Conservation (phyloP, 176 grass and related monocot species). For the Elymus sibiricus region DNA sequence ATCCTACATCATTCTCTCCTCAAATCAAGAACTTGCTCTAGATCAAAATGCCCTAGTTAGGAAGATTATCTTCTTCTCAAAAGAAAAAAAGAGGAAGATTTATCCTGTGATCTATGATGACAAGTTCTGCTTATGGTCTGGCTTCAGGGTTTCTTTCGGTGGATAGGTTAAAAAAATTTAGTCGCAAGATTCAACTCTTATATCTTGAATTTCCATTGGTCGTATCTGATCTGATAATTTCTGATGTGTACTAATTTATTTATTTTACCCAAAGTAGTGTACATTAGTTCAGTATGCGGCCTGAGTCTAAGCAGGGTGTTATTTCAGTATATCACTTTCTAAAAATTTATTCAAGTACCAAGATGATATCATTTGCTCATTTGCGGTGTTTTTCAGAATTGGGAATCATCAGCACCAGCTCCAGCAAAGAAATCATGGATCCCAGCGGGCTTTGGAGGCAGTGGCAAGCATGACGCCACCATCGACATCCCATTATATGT, state of each 20-base stretch:
- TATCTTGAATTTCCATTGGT: not conserved
- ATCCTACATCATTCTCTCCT: not conserved
- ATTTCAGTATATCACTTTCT: not conserved
- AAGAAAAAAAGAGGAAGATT: not conserved
- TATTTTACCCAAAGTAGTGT: not conserved
- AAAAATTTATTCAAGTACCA: not conserved
- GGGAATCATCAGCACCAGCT: not conserved
- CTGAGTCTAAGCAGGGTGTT: not conserved
- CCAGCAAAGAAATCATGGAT: constrained; percentile 34
- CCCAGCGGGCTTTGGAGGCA: constrained; percentile 34
- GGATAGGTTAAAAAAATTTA: not conserved
- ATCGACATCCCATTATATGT: constrained; percentile 50
- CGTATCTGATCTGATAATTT: not conserved
- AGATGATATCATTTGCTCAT: not conserved
- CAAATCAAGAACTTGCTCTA: not conserved
- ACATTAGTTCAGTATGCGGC: not conserved
- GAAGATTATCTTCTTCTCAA: too few relatives aligned
- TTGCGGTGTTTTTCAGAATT: constrained; percentile 29
- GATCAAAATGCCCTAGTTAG: not conserved
- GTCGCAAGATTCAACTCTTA: not conserved
- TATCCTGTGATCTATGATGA: not conserved
- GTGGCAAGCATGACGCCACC: constrained; percentile 44
- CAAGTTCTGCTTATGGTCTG: not conserved
- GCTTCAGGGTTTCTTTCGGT: not conserved
- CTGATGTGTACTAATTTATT: not conserved